Conservation (phyloP, 2,329 filamentous ascomycete species). For the Sporothrix dimorphospora region DNA sequence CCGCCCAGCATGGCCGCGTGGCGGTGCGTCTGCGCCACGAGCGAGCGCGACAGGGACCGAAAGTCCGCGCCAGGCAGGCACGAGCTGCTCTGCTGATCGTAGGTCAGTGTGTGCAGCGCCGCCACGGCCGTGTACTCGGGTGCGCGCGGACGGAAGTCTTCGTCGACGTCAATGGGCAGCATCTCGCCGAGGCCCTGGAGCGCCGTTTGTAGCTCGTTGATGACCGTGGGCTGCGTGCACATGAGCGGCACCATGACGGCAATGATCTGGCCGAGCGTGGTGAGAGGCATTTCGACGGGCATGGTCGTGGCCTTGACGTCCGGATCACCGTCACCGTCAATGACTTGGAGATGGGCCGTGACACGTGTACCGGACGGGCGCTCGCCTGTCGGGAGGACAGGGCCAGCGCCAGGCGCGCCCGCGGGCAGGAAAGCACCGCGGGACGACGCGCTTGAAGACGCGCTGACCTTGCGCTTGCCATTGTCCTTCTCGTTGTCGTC, state of each 20-base stretch:
- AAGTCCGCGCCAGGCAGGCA: constrained; percentile 20
- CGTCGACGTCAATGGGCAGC: constrained; percentile 25
- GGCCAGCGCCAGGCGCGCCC: neutral
- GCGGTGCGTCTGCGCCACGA: constrained; percentile 24
- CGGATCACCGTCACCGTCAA: neutral
- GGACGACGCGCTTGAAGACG: neutral
- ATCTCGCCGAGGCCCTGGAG: constrained; percentile 25
- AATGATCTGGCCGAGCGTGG: constrained; percentile 24
- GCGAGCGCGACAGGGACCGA: constrained; percentile 23
- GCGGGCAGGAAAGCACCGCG: neutral
- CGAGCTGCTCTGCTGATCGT: constrained; percentile 23
- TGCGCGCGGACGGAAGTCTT: constrained; percentile 17
- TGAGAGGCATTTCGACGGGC: constrained; percentile 21
- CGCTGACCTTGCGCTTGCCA: neutral
- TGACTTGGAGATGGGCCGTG: constrained; percentile 14
- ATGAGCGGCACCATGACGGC: constrained; percentile 25
- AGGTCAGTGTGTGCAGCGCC: constrained; percentile 18
- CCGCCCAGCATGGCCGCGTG: constrained; percentile 19
- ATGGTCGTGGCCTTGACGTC: neutral
- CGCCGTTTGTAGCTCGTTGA: constrained; percentile 25
- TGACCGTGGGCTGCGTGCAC: constrained; percentile 19
- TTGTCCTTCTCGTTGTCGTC: constrained; percentile 2
- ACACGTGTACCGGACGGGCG: constrained; percentile 9
- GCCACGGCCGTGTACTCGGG: constrained; percentile 25
- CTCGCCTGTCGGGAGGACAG: neutral